Evolutionary conservation across 176 grass and related monocot genomes (phyloP).

Genomic region (Oropetium thomaeum): DNA sequence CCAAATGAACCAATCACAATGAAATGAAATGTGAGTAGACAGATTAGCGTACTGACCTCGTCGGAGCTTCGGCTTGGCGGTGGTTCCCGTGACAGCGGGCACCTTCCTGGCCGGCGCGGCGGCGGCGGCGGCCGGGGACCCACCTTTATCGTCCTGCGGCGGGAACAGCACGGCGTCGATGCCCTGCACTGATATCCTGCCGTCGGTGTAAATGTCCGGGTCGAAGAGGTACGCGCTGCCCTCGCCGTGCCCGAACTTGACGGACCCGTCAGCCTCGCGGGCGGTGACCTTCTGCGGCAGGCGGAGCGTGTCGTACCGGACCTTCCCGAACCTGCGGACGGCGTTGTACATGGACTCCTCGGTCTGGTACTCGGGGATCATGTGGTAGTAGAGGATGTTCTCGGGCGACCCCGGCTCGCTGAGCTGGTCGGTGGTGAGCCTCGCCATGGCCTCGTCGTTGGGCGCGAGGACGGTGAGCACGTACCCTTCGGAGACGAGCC

Average conservation of each 20-base stretch:
- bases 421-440: constrained; percentile 78
- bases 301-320: constrained; percentile 81
- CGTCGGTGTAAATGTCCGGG: constrained; percentile 95
- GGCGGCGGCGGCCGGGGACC: too few species aligned
- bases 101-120: constrained; percentile 44
- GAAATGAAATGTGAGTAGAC: too few species aligned
- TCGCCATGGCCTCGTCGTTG: constrained; percentile 90
- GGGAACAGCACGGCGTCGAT: constrained; percentile 92
- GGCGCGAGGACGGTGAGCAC: constrained; percentile 87
- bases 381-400: constrained; percentile 97
- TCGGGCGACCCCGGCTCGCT: constrained; percentile 92
- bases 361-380: constrained; percentile 95
- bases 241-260: constrained; percentile 86
- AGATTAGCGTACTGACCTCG: constrained; percentile 85
- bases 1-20: too few species aligned
- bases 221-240: constrained; percentile 92
- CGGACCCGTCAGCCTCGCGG: constrained; percentile 87
- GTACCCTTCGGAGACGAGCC: constrained; percentile 82
- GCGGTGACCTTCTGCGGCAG: constrained; percentile 91
- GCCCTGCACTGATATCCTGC: constrained; percentile 90
- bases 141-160: constrained; percentile 38
- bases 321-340: constrained; percentile 79
- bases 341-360: constrained; percentile 99
- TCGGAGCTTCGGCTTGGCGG: constrained; percentile 45
- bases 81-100: constrained; percentile 41